A percentile compares a stretch with the other conserved stretches of the same genome.
Evolutionary conservation across 257 asterid species (phyloP).

Genomic region (Leonotis leonurus): DNA sequence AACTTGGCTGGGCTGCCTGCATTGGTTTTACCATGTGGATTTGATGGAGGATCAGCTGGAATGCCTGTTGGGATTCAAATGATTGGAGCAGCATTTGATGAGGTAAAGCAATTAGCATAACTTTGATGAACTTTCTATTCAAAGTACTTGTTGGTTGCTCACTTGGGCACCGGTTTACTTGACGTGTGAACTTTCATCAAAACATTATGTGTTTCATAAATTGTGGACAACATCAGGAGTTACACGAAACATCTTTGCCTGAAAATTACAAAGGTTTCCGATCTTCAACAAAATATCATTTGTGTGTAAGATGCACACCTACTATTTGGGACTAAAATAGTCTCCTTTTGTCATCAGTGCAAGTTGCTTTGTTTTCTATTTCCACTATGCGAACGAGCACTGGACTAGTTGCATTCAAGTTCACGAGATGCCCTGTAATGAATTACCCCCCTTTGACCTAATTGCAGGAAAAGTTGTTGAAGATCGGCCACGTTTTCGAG

Average conservation of each 20-base stretch:
- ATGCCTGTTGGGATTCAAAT: slow-evolving; percentile 89
- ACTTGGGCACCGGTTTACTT: too few relatives aligned
- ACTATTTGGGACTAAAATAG: not conserved
- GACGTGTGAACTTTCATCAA: not conserved
- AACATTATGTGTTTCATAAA: not conserved
- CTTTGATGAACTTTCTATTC: not conserved
- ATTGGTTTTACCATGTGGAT: slow-evolving; percentile 94
- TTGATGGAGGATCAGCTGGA: slow-evolving; percentile 43
- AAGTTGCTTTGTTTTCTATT: not conserved
- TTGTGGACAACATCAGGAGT: not conserved
- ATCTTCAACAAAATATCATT: not conserved
- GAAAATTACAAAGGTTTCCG: not conserved
- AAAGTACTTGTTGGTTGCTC: not conserved
- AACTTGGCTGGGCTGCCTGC: slow-evolving; percentile 99
- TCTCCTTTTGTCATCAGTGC: not conserved
- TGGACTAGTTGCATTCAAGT: not conserved
- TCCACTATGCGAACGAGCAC: not conserved
- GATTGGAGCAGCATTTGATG: slow-evolving; percentile 89
- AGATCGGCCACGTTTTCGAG: slow-evolving; percentile 86
- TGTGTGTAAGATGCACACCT: not conserved
- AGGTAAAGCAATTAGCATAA: slow-evolving; percentile 32
- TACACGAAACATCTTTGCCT: not conserved
- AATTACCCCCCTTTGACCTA: not conserved
- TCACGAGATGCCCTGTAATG: not conserved
- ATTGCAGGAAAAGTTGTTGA: slow-evolving; percentile 77